These are phyloP conservation scores for Pelargonium australe DNA, from an alignment of 441 rosid genomes.

Conservation along the genomic window DNA sequence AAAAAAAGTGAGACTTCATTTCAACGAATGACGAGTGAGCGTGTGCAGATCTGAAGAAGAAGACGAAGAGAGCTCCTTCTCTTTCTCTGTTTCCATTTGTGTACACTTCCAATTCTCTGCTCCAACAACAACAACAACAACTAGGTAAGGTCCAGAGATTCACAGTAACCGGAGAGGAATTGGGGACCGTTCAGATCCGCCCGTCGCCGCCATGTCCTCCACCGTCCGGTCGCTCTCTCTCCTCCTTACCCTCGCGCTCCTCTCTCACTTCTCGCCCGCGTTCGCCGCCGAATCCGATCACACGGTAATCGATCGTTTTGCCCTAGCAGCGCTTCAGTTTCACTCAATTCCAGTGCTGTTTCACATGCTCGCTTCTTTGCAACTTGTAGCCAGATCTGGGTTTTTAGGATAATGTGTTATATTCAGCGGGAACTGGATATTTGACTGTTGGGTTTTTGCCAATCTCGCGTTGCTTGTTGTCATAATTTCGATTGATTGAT, in stretches of 20 bases:
- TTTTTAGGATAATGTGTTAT: background rate
- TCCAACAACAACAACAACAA: no score
- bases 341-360: background rate
- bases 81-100: no score
- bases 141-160: no score
- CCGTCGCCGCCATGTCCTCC: slow-evolving; percentile 45
- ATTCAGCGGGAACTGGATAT: background rate
- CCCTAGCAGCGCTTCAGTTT: background rate
- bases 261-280: slow-evolving; percentile 33
- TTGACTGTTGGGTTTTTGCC: background rate
- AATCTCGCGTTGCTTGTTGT: background rate
- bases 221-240: slow-evolving; percentile 27
- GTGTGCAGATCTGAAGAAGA: no score
- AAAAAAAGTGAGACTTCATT: no score
- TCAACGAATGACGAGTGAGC: no score
- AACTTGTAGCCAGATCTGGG: background rate
- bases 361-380: background rate
- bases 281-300: slow-evolving; percentile 92
- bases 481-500: background rate
- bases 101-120: no score
- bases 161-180: no score
- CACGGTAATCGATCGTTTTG: slow-evolving; percentile 47
- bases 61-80: no score
- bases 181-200: slow-evolving; percentile 20
- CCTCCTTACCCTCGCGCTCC: slow-evolving; percentile 15